These are phyloP conservation scores for Rhizophagus clarus DNA, from an alignment of 192 early-diverging fungal species.

Conservation along the genomic window DNA sequence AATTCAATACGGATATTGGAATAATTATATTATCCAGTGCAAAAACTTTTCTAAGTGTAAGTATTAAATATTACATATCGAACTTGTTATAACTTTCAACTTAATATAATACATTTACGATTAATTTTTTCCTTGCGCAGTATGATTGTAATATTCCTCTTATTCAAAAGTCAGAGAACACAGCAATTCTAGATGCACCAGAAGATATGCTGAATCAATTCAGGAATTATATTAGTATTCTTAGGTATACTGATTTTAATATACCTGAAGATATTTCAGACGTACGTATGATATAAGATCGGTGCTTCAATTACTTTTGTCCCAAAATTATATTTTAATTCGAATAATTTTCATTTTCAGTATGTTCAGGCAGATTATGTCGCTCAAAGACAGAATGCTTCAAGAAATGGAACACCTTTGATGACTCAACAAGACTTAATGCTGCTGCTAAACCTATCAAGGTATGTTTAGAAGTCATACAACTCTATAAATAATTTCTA, in stretches of 20 bases:
- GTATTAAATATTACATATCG: slow-evolving; percentile 5
- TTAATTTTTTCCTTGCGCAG: slow-evolving; percentile 34
- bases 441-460: slow-evolving; percentile 43
- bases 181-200: slow-evolving; percentile 39
- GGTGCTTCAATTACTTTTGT: not conserved
- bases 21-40: slow-evolving; percentile 65
- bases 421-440: slow-evolving; percentile 45
- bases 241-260: slow-evolving; percentile 55
- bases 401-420: slow-evolving; percentile 23
- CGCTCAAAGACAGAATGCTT: slow-evolving; percentile 37
- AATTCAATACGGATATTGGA: slow-evolving; percentile 68
- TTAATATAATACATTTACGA: not conserved
- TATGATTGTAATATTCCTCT: slow-evolving; percentile 59
- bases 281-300: slow-evolving; percentile 23
- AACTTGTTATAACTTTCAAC: not conserved
- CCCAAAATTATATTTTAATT: not conserved
- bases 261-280: slow-evolving; percentile 66
- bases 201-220: slow-evolving; percentile 51
- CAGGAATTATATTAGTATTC: slow-evolving; percentile 60
- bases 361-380: slow-evolving; percentile 48
- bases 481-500: not conserved
- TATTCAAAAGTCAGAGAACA: slow-evolving; percentile 28
- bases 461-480: slow-evolving; percentile 25
- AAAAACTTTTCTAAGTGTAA: slow-evolving; percentile 71
- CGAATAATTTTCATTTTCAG: slow-evolving; percentile 11